Evolutionary conservation across 2,329 filamentous ascomycete species (phyloP), one percentile per base, ranked within the genome.

Genomic region (Colletotrichum euphorbiae): DNA sequence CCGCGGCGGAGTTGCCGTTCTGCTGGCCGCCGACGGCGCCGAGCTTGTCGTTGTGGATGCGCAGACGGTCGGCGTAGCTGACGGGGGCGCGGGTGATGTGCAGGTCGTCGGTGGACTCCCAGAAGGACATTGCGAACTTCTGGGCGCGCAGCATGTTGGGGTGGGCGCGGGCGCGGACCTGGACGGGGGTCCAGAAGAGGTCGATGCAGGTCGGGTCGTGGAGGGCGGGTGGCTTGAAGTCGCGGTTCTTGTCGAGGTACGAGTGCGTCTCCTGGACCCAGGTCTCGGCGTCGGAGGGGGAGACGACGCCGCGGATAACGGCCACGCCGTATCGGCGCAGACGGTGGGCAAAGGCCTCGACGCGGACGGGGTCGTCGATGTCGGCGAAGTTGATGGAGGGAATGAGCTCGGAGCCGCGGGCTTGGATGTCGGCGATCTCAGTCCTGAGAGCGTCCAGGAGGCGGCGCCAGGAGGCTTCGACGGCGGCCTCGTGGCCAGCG

Each of bases 141-240:
- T 82, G 80, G 0, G 78, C 74, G 8, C 70, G 72, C 63, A 85
- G 73, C 17, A 80, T 70, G 57, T 81, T 80, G 5, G 76, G 75
- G 52, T 82, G 80, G 1, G 78, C 78, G 21, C 80, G 75, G 11
- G 78, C 79, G 36, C 77, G 78, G 45, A 82, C 74, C 60, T 82
- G 80, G 1, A 79, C 74, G 6, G 77, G 76, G 12, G 79, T 80
- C 80, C 80, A 82, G 79, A 91, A 92, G 73, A 92, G 86, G 77
- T 92, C 90, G 77, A 90, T 92, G 58, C 91, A 91, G 1, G 90
- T 88, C 5, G 90, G 90, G 45, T 90, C 87, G 72, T 89, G 85
- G 0, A 84, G 81, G 0, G 85, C 85, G 31, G 89, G 89, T 54
- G 84, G 85, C 51, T 71, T 71, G 69, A 70, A 71, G 28, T 71